phyloP scores from a whole-genome alignment of 495 filamentous ascomycete species.

The Darksidea phi region DNA sequence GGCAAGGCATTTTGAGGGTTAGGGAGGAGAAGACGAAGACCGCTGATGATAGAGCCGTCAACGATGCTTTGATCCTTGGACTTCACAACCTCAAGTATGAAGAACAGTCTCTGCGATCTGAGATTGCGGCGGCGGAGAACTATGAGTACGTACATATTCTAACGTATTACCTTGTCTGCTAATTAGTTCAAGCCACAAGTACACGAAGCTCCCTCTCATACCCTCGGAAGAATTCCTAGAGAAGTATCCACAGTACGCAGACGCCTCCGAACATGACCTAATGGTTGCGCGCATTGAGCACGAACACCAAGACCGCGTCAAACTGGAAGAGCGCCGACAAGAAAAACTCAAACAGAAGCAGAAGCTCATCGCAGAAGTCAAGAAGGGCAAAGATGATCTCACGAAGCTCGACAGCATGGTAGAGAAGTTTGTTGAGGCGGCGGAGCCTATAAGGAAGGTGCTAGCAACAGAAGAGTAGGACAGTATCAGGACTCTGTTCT shows the following conservation, averaged over 20 bases:
- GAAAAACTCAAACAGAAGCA: constrained; percentile 87
- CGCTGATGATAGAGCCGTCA: constrained; percentile 81
- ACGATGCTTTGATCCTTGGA: constrained; percentile 86
- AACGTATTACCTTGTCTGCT: neutral
- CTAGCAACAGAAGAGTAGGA: constrained; percentile 22
- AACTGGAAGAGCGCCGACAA: constrained; percentile 81
- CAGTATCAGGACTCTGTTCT: neutral
- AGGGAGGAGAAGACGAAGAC: constrained; percentile 85
- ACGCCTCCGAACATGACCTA: constrained; percentile 69
- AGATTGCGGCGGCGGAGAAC: constrained; percentile 85
- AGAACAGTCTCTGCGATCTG: constrained; percentile 81
- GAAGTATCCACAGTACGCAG: constrained; percentile 69
- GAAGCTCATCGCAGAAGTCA: constrained; percentile 87
- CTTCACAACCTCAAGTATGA: constrained; percentile 97
- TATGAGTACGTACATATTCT: constrained; percentile 71
- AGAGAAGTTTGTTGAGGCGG: constrained; percentile 80
- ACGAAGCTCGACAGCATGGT: constrained; percentile 83
- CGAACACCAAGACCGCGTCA: constrained; percentile 81
- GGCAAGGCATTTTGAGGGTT: constrained; percentile 73
- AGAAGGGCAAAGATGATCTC: constrained; percentile 90
- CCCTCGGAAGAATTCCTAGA: constrained; percentile 78
- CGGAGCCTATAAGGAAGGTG: constrained; percentile 26
- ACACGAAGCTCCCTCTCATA: constrained; percentile 79
- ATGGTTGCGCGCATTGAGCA: constrained; percentile 93
- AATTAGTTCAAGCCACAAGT: constrained; percentile 67